These are phyloP conservation scores for Kokia cookei DNA, from an alignment of 441 rosid genomes.

Conservation along the genomic window DNA sequence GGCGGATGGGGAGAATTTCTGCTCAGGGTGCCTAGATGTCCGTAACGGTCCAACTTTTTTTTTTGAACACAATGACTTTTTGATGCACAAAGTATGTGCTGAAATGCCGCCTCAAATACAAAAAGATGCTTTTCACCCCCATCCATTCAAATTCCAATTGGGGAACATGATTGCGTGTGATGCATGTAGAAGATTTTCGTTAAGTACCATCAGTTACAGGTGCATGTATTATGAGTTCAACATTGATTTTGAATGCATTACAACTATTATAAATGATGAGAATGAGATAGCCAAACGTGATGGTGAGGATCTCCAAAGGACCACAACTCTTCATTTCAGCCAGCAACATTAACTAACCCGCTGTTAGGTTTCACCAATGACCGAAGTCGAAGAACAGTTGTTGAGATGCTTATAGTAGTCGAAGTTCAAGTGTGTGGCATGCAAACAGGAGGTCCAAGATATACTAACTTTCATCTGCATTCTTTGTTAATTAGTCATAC, in stretches of 20 bases:
- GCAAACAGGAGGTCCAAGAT: background rate
- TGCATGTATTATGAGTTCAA: background rate
- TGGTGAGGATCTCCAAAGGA: background rate
- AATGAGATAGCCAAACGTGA: background rate
- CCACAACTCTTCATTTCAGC: background rate
- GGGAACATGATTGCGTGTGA: background rate
- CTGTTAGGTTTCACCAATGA: background rate
- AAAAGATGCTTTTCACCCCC: background rate
- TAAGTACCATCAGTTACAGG: background rate
- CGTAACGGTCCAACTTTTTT: background rate
- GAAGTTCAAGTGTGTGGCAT: background rate
- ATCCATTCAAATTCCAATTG: background rate
- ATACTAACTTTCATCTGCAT: background rate
- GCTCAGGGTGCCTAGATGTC: background rate
- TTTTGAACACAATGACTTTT: background rate
- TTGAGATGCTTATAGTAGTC: no score
- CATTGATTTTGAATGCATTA: background rate
- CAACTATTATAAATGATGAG: background rate
- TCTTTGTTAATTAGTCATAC: background rate
- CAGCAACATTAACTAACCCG: background rate
- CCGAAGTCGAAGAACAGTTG: fast-evolving
- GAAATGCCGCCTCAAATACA: background rate
- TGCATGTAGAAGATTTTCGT: background rate
- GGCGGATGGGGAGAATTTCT: background rate
- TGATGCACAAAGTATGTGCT: constrained; percentile 1